Evolutionary conservation across 805 yeast genomes (phyloP), one percentile per base, ranked within the genome.

Genomic region (Candida xiaguanensis): DNA sequence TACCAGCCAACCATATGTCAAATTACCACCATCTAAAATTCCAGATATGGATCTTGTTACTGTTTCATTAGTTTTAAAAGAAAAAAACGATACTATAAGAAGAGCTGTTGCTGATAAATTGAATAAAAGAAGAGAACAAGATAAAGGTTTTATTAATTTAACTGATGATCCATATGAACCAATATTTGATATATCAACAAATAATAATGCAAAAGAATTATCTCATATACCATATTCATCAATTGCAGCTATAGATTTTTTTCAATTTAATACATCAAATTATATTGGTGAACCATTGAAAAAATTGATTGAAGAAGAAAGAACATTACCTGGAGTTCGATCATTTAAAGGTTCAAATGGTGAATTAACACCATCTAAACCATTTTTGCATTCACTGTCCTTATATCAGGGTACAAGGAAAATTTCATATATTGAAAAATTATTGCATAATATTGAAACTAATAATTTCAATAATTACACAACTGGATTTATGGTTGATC

Each of bases 41-140:
- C 97, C 98, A 12, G 97, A 91, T 60, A 74, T 90, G 74, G 95
- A 88, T 34, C 69, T 91, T 44, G 82, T 85, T 17, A 86, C 95
- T 5, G 90, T 89, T 8, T 85, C 85, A 39, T 74, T 79, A 33
- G 80, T 88, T 16, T 63, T 85, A 36, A 70, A 77, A 34, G 90
- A 82, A 46, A 87, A 88, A 61, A 83, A 87, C 44, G 80, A 74
- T 40, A 82, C 86, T 5, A 82, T 90, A 45, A 80, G 81, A 45
- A 76, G 80, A 40, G 95, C 87, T n/a, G 96, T 93, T 35, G 77
- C 80, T 46, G 95, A 87, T 49, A 85, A 87, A 57, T 71, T 91
- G 60, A 78, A 77, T 36, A 82, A 84, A 46, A 69, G 95, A 31
- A 77, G 79, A 40, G 78, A 48, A 74, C 81, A 46, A 77, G 90